A percentile compares a stretch with the other conserved stretches of the same genome.
These are phyloP conservation scores for Pyrus betulifolia DNA, from an alignment of 306 rosid species.

Conservation along the genomic window DNA sequence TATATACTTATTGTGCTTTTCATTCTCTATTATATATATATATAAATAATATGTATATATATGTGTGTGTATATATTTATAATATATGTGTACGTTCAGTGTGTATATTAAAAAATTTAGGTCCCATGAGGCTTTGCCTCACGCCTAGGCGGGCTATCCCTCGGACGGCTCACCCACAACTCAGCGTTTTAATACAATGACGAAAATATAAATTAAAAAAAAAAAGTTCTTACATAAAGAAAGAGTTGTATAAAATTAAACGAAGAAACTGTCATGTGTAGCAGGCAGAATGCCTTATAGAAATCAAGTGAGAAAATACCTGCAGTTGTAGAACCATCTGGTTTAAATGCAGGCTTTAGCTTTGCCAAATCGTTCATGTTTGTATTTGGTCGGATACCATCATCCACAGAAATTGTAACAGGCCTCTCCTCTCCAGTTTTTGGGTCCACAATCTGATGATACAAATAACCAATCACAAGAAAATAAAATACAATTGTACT, in stretches of 20 bases:
- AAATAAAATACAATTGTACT: slow-evolving; percentile 2
- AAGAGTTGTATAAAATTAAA: not conserved
- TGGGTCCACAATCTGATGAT: slow-evolving; percentile 59
- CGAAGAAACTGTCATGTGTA: not conserved
- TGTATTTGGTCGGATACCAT: slow-evolving; percentile 69
- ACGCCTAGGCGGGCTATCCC: no score
- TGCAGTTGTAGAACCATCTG: slow-evolving; percentile 81
- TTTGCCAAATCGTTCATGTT: slow-evolving; percentile 60
- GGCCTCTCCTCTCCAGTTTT: slow-evolving; percentile 75
- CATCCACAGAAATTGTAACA: slow-evolving; percentile 64
- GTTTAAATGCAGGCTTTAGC: slow-evolving; percentile 74
- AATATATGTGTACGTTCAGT: no score
- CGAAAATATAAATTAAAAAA: no score
- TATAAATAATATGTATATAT: no score
- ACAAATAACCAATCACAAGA: slow-evolving; percentile 14
- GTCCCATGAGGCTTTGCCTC: no score
- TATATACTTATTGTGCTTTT: no score
- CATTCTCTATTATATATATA: no score
- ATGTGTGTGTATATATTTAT: no score
- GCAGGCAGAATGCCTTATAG: slow-evolving; percentile 8
- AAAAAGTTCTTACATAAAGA: not conserved
- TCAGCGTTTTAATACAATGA: no score
- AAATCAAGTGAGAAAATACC: slow-evolving; percentile 31
- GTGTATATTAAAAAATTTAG: no score
- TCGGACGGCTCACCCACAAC: no score